Evolutionary conservation across 306 rosid species (phyloP).

Genomic region (Astragalus membranaceus): DNA sequence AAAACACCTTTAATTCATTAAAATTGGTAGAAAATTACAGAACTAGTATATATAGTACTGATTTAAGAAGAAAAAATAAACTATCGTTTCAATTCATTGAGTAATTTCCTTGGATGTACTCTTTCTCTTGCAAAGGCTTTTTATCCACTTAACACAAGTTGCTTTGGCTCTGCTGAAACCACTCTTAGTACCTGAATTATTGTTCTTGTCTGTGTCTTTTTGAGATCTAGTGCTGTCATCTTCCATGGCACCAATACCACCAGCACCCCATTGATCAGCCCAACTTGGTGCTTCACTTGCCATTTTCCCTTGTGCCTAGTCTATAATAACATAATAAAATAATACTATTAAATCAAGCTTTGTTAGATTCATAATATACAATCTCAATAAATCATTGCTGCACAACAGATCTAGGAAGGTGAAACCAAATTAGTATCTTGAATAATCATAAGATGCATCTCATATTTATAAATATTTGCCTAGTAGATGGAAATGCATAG

Average conservation of each 20-base stretch:
- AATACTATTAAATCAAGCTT: neutral
- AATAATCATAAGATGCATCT: too few species aligned
- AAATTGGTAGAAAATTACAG: neutral
- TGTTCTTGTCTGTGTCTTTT: conserved; percentile 30
- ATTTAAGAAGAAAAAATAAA: neutral
- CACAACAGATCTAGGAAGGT: neutral
- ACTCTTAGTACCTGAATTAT: conserved; percentile 44
- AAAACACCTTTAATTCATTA: conserved; percentile 13
- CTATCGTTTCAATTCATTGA: neutral
- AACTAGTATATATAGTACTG: neutral
- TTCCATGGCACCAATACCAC: conserved; percentile 83
- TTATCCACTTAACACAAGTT: conserved; percentile 76
- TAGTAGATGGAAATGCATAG: neutral
- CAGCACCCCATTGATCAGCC: conserved; percentile 97
- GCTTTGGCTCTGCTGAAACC: conserved; percentile 50
- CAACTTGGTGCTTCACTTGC: conserved; percentile 76
- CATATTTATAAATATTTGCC: neutral
- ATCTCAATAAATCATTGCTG: neutral
- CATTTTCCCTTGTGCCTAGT: conserved; percentile 23
- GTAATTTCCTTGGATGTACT: conserved; percentile 27
- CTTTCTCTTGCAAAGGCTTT: conserved; percentile 61
- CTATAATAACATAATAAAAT: neutral
- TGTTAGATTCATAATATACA: neutral
- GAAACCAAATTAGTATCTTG: neutral
- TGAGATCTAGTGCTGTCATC: conserved; percentile 39